A percentile compares a stretch with the other conserved stretches of the same genome.
Conservation (phyloP, 1,284 basidiomycete species). For the Malassezia vespertilionis region DNA sequence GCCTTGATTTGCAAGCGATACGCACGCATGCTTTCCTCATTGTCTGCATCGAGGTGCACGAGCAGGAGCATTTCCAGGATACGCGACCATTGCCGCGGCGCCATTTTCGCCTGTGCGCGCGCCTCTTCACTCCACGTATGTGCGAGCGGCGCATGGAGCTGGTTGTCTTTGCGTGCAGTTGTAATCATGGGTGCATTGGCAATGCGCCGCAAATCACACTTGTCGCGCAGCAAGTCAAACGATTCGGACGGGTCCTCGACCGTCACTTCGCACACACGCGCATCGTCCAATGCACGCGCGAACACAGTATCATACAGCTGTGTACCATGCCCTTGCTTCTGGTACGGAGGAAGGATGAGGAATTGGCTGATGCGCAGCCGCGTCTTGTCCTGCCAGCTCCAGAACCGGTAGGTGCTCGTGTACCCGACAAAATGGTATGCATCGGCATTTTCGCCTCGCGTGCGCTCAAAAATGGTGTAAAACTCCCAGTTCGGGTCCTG, state of each 20-base stretch:
- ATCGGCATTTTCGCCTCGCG: not conserved
- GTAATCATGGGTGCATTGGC: conserved; percentile 23
- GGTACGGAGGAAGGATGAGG: conserved; percentile 80
- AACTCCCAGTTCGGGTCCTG: conserved; percentile 50
- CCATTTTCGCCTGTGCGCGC: conserved; percentile 75
- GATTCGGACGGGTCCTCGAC: conserved; percentile 95
- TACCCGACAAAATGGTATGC: conserved; percentile 62
- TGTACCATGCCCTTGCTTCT: conserved; percentile 63
- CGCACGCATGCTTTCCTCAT: conserved; percentile 55
- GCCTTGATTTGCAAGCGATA: conserved; percentile 65
- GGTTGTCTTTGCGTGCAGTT: conserved; percentile 43
- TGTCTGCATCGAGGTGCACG: conserved; percentile 58
- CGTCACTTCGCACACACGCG: conserved; percentile 72
- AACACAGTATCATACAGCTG: conserved; percentile 77
- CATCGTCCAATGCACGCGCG: conserved; percentile 59
- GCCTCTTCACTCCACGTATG: conserved; percentile 68
- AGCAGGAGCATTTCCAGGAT: conserved; percentile 84
- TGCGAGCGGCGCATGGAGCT: conserved; percentile 63
- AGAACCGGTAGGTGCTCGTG: conserved; percentile 33
- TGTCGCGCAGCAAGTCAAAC: conserved; percentile 86
- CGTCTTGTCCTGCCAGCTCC: conserved; percentile 28
- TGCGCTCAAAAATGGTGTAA: conserved; percentile 39
- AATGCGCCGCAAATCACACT: conserved; percentile 77
- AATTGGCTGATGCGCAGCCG: conserved; percentile 61
- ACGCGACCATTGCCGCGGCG: conserved; percentile 83